phyloP scores from a whole-genome alignment of 345 rosid genomes.

The Carallia brachiata region DNA sequence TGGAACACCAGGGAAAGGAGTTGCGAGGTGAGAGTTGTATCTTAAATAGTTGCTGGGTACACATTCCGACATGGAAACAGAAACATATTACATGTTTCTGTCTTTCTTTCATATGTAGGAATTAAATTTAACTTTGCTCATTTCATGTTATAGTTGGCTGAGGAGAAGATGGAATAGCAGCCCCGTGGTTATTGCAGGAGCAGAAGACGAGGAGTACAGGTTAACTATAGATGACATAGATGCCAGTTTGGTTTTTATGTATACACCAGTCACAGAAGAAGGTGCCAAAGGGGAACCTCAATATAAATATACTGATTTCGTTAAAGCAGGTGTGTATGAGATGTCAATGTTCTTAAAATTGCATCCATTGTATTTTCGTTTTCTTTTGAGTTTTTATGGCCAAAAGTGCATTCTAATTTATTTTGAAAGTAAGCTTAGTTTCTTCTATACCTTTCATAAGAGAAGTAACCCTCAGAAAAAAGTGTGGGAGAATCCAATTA shows the following conservation, averaged over 20 bases:
- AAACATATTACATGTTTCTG: not conserved
- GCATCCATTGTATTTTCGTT: constrained; percentile 2
- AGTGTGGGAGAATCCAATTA: not conserved
- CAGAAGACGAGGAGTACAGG: constrained; percentile 81
- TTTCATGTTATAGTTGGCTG: constrained; percentile 63
- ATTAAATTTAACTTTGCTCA: constrained; percentile 6
- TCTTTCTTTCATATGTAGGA: not conserved
- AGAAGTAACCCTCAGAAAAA: not conserved
- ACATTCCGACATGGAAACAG: not conserved
- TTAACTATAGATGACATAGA: constrained; percentile 77
- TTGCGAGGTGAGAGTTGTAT: constrained; percentile 60
- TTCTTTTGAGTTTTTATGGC: not conserved
- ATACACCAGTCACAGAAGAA: constrained; percentile 91
- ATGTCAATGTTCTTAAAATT: constrained; percentile 9
- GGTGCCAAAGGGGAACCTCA: constrained; percentile 98
- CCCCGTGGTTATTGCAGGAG: constrained; percentile 83
- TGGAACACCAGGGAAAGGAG: constrained; percentile 91
- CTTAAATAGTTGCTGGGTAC: constrained; percentile 8
- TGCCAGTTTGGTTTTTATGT: constrained; percentile 97
- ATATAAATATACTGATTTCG: constrained; percentile 88
- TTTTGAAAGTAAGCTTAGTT: not conserved
- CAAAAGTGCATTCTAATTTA: not conserved
- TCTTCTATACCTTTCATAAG: not conserved
- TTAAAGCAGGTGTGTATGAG: constrained; percentile 71
- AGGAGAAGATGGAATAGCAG: constrained; percentile 95